phyloP scores from a whole-genome alignment of 1,139 yeast genomes.

The Yamadazyma kanchanaburiensis region DNA sequence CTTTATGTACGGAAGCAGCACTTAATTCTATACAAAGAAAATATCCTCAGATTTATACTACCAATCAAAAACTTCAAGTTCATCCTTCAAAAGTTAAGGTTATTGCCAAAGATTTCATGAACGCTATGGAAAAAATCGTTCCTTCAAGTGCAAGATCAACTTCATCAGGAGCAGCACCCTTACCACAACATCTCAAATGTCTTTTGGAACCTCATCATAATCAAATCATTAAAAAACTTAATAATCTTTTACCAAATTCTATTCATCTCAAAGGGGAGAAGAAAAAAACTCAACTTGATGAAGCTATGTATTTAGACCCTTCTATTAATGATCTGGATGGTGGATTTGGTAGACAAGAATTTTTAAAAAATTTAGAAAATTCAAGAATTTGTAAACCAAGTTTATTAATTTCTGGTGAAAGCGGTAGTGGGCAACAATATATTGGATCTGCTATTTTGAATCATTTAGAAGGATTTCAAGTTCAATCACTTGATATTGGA shows the following conservation, averaged over 20 bases:
- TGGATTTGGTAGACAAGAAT: constrained; percentile 67
- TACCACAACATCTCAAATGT: constrained; percentile 72
- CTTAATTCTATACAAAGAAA: constrained; percentile 85
- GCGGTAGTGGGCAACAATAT: constrained; percentile 90
- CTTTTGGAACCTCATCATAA: constrained; percentile 51
- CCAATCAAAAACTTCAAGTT: constrained; percentile 70
- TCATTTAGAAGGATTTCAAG: constrained; percentile 84
- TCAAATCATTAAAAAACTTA: constrained; percentile 47
- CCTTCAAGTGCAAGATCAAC: constrained; percentile 92
- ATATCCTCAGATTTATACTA: constrained; percentile 87
- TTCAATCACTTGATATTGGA: constrained; percentile 82
- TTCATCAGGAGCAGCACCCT: constrained; percentile 68
- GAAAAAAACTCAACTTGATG: constrained; percentile 60
- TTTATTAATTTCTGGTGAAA: constrained; percentile 64
- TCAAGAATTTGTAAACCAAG: constrained; percentile 83
- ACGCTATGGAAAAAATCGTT: constrained; percentile 79
- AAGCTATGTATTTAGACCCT: constrained; percentile 64
- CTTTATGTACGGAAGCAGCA: constrained; percentile 95
- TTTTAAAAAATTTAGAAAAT: constrained; percentile 53
- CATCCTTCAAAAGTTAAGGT: constrained; percentile 73
- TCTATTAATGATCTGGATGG: constrained; percentile 56
- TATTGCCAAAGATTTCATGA: constrained; percentile 82
- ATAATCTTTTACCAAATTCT: constrained; percentile 61
- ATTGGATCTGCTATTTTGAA: constrained; percentile 80
- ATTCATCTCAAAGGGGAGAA: constrained; percentile 29